A percentile compares a stretch with the other conserved stretches of the same genome.
phyloP scores from a whole-genome alignment of 2,329 filamentous ascomycete species.

The Calonectria hongkongensis region DNA sequence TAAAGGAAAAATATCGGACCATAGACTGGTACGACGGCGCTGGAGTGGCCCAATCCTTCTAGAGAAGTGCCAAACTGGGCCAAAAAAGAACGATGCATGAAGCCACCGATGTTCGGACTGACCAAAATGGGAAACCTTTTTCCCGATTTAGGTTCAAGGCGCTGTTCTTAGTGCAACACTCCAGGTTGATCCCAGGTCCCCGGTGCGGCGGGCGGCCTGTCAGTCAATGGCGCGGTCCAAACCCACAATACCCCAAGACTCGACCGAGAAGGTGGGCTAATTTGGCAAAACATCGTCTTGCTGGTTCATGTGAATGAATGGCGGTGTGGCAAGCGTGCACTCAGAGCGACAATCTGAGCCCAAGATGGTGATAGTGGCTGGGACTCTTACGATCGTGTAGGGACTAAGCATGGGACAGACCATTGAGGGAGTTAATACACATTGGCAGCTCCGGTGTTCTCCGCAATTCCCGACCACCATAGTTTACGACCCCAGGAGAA shows the following conservation, averaged over 20 bases:
- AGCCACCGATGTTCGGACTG: neutral
- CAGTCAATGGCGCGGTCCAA: constrained; percentile 9
- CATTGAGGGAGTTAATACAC: constrained; percentile 11
- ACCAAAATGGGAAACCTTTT: neutral
- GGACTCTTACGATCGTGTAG: constrained; percentile 23
- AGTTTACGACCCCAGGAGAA: constrained; percentile 12
- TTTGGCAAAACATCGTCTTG: constrained; percentile 5
- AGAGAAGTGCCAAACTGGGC: too few relatives aligned
- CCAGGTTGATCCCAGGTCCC: neutral
- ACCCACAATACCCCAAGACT: constrained; percentile 6
- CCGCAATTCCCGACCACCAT: constrained; percentile 11
- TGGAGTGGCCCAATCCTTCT: too few relatives aligned
- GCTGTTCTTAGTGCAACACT: neutral
- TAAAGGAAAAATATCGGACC: too few relatives aligned
- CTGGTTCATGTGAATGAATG: constrained; percentile 18
- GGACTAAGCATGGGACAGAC: constrained; percentile 5
- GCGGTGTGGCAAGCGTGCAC: constrained; percentile 31
- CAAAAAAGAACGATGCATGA: neutral
- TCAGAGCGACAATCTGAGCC: neutral
- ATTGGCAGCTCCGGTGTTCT: constrained; percentile 22
- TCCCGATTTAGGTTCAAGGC: neutral
- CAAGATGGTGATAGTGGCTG: constrained; percentile 10
- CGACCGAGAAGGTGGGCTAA: constrained; percentile 26
- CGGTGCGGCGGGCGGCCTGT: neutral
- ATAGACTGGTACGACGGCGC: too few relatives aligned